Base-by-base conservation (phyloP, 225 moss, liverwort and hornwort species). In the Climacium dendroides region DNA sequence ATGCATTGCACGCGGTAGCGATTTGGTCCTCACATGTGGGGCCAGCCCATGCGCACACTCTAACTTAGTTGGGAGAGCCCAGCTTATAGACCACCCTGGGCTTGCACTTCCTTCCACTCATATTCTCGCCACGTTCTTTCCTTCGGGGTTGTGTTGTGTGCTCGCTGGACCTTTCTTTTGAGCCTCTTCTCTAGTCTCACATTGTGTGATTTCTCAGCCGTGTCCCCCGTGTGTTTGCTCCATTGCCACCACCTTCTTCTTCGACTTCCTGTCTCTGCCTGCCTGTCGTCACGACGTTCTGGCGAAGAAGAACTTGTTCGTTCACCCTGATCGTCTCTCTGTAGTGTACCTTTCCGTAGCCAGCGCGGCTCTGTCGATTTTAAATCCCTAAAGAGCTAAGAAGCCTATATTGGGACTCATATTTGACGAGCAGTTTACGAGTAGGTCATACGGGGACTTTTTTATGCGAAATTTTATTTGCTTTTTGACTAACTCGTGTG, bases 21-120 rank as follows among this genome's bases (percentile, higher is more conserved):
- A 76, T 89, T 85, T 82, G 67, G 83, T 89, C 87, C 62, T 74
- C 34, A 34, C 37, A 81, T 87, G 87, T 89, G 57, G 89, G 89
- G 91, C 91, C 91, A 85, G 22, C 89, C 88, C 53, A 25, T 86
- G 74, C 50, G 29, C 61, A n/a, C 53, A 69, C 84, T 25, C 75
- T 60, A 54, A 54, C n/a, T 15, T 55, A 13, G 58, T 75, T 17
- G 71, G 37, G 48, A 87, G 50, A 62, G 32, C 41, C 82, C 39
- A 83, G 73, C 86, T 88, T 90, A 90, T 83, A 86, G 83, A 83
- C 74, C 85, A 79, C 53, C 83, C 54, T 75, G 66, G 15, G 39
- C 89, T 50, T 75, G 74, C 37, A 9, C 29, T 75, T 84, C 29
- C 61, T 61, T 55, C 60, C 88, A 86, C 48, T 88, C 80, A 22